Base-by-base conservation (phyloP, 805 yeast genomes). In the Wickerhamomyces bisporus region DNA sequence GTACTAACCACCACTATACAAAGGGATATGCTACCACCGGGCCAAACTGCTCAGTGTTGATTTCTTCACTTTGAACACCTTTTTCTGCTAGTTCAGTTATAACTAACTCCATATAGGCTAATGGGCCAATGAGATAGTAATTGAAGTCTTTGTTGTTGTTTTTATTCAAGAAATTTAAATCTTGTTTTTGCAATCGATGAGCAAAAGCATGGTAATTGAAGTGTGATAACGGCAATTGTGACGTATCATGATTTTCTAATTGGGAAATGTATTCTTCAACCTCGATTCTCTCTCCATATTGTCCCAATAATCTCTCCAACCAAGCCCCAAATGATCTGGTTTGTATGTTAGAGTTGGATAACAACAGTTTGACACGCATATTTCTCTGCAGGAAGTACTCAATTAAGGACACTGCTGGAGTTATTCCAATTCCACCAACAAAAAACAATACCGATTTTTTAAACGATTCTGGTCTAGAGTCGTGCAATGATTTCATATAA, bases 341-440 rank as follows among this genome's bases (percentile, higher is more conserved):
- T 10, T 37, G 15, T 9, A 33, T 13, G 18, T 30, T 25, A 6
- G 42, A 30, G 29, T 42, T 49, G 3, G 55, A 50, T 2, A 49
- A 24, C 6, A 43, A 14, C 4, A 53, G 13, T 3, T 29, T 23
- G 8, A 52, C 55, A 1, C 36, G 16, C 21, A 44, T 39, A 3
- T 52, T 52, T 14, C 17, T 39, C 11, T 36, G 13, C 9, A 50
- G 26, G 41, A 44, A 51, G 35, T 34, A 50, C 49, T 75, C 75
- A 15, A 69, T 52, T 52, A 79, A 70, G 6, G 85, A 65, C 25
- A 81, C 48, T 24, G 77, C 40, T 25, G 88, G 87, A 6, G 87
- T 81, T 35, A 77, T 73, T 44, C 86, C 87, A 39, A 78, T 76
- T 37, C 87, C 88, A 33, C 79, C 83, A 16, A 76, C 66, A 38